Percentiles rank a stretch among this genome's conserved stretches.
phyloP scores from a whole-genome alignment of 2,329 filamentous ascomycete species.

The Monosporascus ibericus region DNA sequence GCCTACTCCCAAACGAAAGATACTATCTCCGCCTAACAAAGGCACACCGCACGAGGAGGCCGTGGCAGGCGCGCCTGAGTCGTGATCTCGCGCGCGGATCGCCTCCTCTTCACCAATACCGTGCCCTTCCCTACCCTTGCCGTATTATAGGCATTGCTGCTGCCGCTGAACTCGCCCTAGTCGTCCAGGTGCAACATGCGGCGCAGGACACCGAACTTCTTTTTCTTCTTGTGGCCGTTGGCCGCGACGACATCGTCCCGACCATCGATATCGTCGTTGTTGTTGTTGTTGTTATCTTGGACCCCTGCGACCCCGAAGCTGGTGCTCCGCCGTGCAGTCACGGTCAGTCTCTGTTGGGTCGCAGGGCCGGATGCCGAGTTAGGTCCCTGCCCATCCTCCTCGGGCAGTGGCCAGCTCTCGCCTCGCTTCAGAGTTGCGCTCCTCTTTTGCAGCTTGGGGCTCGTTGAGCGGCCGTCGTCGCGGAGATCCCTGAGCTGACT shows the following conservation, averaged over 20 bases:
- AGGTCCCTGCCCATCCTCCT: constrained; percentile 17
- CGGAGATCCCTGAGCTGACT: constrained; percentile 45
- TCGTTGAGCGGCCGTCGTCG: constrained; percentile 22
- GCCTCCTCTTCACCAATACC: constrained; percentile 14
- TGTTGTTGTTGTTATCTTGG: not conserved
- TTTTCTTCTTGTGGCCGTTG: constrained; percentile 31
- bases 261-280: constrained; percentile 2
- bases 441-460: constrained; percentile 42
- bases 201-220: constrained; percentile 52
- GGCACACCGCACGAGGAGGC: not conserved
- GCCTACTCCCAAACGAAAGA: not conserved
- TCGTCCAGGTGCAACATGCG: constrained; percentile 51
- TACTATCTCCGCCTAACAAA: not conserved
- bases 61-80: not conserved
- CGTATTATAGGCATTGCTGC: constrained; percentile 1
- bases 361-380: constrained; percentile 6
- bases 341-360: constrained; percentile 8
- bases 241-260: constrained; percentile 19
- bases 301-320: constrained; percentile 23
- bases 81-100: constrained; percentile 19
- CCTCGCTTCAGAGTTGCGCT: constrained; percentile 26
- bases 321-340: constrained; percentile 17
- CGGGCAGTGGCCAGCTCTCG: constrained; percentile 45
- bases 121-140: constrained; percentile 7
- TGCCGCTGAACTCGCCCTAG: constrained; percentile 24